Evolutionary conservation across 2,329 filamentous ascomycete species (phyloP).

Genomic region (Fusarium neocosmosporiellum): DNA sequence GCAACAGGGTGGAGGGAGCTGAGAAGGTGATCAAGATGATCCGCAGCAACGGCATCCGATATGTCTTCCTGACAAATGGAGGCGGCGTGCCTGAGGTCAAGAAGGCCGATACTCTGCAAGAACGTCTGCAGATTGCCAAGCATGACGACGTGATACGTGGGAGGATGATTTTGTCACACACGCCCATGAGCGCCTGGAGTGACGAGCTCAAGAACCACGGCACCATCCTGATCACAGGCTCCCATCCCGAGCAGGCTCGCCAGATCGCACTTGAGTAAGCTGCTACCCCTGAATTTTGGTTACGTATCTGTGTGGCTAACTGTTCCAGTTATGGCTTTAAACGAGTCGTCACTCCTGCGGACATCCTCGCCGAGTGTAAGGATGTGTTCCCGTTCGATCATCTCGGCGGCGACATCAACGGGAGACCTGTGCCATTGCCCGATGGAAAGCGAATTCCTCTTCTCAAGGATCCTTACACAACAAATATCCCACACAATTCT

Average conservation of each 20-base stretch:
- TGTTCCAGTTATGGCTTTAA: conserved; percentile 74
- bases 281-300: conserved; percentile 16
- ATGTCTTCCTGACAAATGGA: conserved; percentile 95
- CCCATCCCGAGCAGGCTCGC: conserved; percentile 74
- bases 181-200: conserved; percentile 77
- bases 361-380: conserved; percentile 80
- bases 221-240: conserved; percentile 80
- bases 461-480: conserved; percentile 46
- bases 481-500: conserved; percentile 52
- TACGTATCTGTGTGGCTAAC: conserved; percentile 7
- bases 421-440: conserved; percentile 44
- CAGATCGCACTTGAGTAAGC: conserved; percentile 75
- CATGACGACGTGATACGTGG: conserved; percentile 49
- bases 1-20: conserved; percentile 82
- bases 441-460: conserved; percentile 48
- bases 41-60: conserved; percentile 81
- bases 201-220: conserved; percentile 49
- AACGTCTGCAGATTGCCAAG: conserved; percentile 47
- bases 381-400: conserved; percentile 84
- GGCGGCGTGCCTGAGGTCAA: conserved; percentile 81
- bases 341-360: conserved; percentile 85
- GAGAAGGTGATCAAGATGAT: conserved; percentile 78
- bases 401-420: conserved; percentile 46
- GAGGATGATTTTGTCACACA: conserved; percentile 81
- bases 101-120: conserved; percentile 49